Evolutionary conservation across 495 filamentous ascomycete genomes (phyloP), one percentile per base, ranked within the genome.

Genomic region (Bathelium albidoporum): DNA sequence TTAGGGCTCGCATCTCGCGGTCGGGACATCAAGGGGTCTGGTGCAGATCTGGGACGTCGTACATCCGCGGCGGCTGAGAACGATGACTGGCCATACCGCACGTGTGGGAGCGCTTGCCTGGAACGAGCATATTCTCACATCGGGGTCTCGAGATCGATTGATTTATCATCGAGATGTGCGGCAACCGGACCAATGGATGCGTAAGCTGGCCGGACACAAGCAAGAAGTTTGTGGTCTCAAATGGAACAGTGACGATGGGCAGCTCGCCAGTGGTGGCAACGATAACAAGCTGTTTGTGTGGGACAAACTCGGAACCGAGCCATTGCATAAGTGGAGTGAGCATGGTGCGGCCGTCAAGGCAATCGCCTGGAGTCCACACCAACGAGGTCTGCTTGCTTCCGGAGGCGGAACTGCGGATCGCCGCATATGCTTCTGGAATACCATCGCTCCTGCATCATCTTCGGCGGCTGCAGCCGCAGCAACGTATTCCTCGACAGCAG

Each of bases 31-130:
- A 22, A 95, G 95, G 77, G 94, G 94, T 5, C 79, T 95, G 32
- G 92, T 98, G 4, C 90, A 96, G 72, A 98, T 98, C 43, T 98
- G 93, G 92, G 94, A 98, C 77, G 94, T 92, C 2, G 87, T 92
- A 66, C 82, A 87, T 73, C 84, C 85, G 61, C 85, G 91, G 49
- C 83, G 93, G 49, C 77, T 98, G 58, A 84, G 94, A 59, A 96
- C 91, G 7, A 98, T 98, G 94, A 94, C 89, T 20, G 94, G 94
- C 2, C 94, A 98, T 72, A 91, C 90, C 1, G 91, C 86, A 34
- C 84, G 94, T 34, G 93, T 97, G 20, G 95, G 87, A 45, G 89
- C 93, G 31, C 77, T 98, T 59, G 94, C 94, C 7, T 98, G 94
- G 94, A 97, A 97, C 64, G 91, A 93, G 60, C 94, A 98, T 72